Percentiles rank a stretch among this genome's conserved stretches.
These are phyloP conservation scores for Pichia sp. DNA, from an alignment of 1,139 yeast genomes.

Conservation along the genomic window DNA sequence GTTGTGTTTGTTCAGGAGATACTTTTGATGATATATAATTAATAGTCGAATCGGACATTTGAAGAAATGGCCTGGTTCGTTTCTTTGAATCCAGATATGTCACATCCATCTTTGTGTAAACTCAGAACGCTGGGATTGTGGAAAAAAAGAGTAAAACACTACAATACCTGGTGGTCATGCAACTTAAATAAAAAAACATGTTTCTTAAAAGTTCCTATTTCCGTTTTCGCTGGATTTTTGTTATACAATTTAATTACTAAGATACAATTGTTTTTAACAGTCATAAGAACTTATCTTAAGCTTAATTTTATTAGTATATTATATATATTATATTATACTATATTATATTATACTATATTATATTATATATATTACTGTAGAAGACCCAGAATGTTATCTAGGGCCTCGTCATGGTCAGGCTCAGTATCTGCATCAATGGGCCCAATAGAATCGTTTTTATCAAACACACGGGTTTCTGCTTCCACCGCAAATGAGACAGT, in stretches of 20 bases:
- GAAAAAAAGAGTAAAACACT: no score
- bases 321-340: no score
- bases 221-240: no score
- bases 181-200: no score
- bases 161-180: conserved; percentile 6
- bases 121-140: no score
- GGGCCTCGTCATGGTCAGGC: not conserved
- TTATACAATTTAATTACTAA: no score
- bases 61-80: conserved; percentile 29
- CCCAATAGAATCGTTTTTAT: conserved; percentile 2
- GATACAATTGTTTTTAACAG: no score
- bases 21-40: conserved; percentile 18
- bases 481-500: conserved; percentile 10
- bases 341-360: no score
- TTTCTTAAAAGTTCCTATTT: no score
- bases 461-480: conserved; percentile 7
- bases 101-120: not conserved
- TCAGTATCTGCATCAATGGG: not conserved
- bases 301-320: no score
- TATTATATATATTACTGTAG: not conserved
- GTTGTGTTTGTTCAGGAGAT: not conserved
- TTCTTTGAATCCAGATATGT: conserved; percentile 23
- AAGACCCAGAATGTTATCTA: conserved; percentile 5
- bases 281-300: no score
- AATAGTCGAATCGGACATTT: conserved; percentile 32